Evolutionary conservation across 2,329 filamentous ascomycete species (phyloP).

Genomic region (Colletotrichum camelliae): DNA sequence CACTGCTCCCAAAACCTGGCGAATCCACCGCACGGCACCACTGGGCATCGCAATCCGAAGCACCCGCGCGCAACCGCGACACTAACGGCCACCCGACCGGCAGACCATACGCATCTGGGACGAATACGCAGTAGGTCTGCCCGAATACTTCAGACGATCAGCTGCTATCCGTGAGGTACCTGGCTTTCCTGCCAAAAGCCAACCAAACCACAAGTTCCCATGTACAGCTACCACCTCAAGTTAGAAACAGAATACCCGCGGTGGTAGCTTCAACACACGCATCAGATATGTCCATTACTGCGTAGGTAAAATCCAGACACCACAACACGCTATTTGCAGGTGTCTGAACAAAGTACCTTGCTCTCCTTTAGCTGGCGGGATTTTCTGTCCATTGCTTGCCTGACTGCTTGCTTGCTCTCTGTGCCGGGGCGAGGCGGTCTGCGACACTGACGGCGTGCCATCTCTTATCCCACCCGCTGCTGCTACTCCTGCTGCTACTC

Average conservation of each 20-base stretch:
- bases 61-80: constrained; percentile 4
- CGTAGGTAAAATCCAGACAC: neutral
- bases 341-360: neutral
- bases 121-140: neutral
- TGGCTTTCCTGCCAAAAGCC: neutral
- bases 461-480: neutral
- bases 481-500: neutral
- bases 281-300: neutral
- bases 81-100: constrained; percentile 7
- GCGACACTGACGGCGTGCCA: neutral
- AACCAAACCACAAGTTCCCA: neutral
- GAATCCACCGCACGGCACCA: neutral
- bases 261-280: neutral
- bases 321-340: neutral
- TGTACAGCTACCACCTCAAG: neutral
- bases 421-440: neutral
- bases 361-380: neutral
- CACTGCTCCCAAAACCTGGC: neutral
- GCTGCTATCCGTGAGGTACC: neutral
- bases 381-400: neutral
- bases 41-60: constrained; percentile 11
- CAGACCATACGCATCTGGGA: constrained; percentile 10
- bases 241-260: neutral
- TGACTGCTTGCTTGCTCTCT: neutral
- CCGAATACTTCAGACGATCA: constrained; percentile 3